Evolutionary conservation across 345 rosid species (phyloP).

Genomic region (Boechera divaricarpa): DNA sequence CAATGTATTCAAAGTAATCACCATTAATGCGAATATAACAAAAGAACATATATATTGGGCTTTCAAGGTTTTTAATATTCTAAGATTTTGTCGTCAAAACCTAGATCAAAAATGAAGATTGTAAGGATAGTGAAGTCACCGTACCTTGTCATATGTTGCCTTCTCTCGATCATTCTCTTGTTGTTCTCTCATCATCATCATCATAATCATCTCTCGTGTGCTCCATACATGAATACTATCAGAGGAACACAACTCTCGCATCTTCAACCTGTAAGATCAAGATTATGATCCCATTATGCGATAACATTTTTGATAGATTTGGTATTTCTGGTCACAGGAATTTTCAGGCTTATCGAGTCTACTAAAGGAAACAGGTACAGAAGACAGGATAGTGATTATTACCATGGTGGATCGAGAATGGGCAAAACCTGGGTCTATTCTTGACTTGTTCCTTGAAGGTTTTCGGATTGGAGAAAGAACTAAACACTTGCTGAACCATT

Average conservation of each 20-base stretch:
- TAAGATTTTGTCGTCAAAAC: background rate
- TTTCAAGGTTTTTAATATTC: background rate
- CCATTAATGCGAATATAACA: conserved; percentile 7
- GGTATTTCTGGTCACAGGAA: conserved; percentile 19
- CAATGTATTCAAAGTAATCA: background rate
- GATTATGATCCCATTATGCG: conserved; percentile 1
- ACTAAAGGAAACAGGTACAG: conserved; percentile 47
- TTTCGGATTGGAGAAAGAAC: conserved; percentile 51
- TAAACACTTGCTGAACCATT: conserved; percentile 50
- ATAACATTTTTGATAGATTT: background rate
- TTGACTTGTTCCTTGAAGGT: conserved; percentile 64
- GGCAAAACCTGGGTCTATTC: conserved; percentile 52
- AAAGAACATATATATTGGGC: background rate
- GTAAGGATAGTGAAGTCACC: conserved; percentile 34
- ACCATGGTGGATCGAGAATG: conserved; percentile 51
- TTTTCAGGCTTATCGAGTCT: conserved; percentile 34
- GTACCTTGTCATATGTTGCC: conserved; percentile 5
- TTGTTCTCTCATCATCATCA: conserved; percentile 30
- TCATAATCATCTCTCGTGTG: conserved; percentile 4
- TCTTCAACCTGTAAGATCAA: conserved; percentile 40
- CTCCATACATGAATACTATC: background rate
- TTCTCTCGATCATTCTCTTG: conserved; percentile 34
- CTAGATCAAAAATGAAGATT: conserved; percentile 12
- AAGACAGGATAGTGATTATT: conserved; percentile 50
- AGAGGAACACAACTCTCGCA: conserved; percentile 5